Evolutionary conservation across 129 eudicot species (phyloP).

Genomic region (Cynara cardunculus): DNA sequence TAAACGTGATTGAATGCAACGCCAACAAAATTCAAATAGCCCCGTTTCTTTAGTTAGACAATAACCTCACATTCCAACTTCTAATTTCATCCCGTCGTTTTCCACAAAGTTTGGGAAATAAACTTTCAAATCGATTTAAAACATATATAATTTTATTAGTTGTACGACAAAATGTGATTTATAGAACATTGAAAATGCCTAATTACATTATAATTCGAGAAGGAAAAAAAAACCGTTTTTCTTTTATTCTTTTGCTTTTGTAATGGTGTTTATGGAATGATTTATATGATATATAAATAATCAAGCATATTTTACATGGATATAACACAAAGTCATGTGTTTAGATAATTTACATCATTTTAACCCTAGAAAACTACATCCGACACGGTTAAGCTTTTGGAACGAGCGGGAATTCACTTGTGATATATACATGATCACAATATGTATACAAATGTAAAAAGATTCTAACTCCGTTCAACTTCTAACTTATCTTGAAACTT

Average conservation of each 20-base stretch:
- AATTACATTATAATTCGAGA: neutral
- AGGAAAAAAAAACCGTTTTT: neutral
- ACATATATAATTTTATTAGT: neutral
- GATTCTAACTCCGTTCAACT: no score
- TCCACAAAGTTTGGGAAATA: neutral
- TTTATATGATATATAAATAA: no score
- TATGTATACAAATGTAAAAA: no score
- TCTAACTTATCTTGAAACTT: neutral
- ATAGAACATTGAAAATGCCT: neutral
- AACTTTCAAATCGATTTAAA: neutral
- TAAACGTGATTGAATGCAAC: neutral
- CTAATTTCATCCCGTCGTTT: slow-evolving; percentile 1
- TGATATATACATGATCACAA: no score
- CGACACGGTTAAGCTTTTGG: no score
- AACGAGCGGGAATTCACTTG: no score
- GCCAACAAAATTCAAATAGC: neutral
- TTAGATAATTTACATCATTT: no score
- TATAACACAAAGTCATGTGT: no score
- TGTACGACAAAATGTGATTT: no score
- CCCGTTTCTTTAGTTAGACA: slow-evolving; percentile 2
- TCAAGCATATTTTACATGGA: no score
- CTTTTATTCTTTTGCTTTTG: no score
- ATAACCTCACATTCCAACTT: neutral
- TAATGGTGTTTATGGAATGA: neutral
- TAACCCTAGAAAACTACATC: no score